Evolutionary conservation across 192 early-diverging fungal genomes (phyloP).

Genomic region (Mortierella claussenii): DNA sequence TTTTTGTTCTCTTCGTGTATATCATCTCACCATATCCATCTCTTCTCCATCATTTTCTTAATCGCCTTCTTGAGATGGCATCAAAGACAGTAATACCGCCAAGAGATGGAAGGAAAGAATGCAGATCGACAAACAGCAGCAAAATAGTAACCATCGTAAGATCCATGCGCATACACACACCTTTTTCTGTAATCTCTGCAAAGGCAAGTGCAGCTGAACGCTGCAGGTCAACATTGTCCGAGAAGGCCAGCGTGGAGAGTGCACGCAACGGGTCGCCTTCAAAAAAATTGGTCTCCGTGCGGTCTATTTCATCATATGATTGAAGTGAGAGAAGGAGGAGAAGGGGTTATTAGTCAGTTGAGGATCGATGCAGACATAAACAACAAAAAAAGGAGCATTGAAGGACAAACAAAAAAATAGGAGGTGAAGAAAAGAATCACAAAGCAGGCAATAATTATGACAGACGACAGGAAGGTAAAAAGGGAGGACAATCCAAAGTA

Average conservation of each 20-base stretch:
- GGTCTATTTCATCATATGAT: conserved; percentile 62
- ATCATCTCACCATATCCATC: neutral
- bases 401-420: conserved; percentile 1
- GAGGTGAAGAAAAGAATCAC: neutral
- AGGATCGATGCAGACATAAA: neutral
- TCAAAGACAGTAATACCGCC: neutral
- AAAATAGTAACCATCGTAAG: too few species aligned
- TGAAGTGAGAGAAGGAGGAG: neutral
- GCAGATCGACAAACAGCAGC: too few species aligned
- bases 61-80: neutral
- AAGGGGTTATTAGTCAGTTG: neutral
- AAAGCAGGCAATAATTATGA: neutral
- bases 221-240: conserved; percentile 86
- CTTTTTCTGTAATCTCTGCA: conserved; percentile 90
- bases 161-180: conserved; percentile 45
- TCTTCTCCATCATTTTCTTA: neutral
- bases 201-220: conserved; percentile 89
- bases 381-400: neutral
- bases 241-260: conserved; percentile 85
- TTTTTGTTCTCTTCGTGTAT: too few species aligned
- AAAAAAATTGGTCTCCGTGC: conserved; percentile 84
- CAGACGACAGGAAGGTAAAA: too few species aligned
- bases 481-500: too few species aligned
- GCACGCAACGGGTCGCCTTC: conserved; percentile 84
- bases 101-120: neutral